Percentiles rank a stretch among this genome's conserved stretches.
Conservation (phyloP, 2,329 filamentous ascomycete species). For the Diplodia scrobiculata region DNA sequence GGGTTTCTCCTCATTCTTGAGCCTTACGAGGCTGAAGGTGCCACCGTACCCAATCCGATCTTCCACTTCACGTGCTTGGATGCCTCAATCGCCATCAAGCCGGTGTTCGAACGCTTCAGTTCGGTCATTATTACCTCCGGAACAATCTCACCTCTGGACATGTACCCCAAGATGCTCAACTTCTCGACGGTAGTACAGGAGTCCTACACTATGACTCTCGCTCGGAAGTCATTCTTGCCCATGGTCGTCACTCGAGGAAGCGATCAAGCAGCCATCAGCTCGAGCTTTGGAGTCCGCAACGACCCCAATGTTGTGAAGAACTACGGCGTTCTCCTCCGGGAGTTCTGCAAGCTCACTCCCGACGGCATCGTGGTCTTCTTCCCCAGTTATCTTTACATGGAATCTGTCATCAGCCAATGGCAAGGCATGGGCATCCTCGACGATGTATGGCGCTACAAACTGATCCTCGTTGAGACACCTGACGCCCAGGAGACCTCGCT, state of each 20-base stretch:
- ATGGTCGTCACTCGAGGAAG: conserved; percentile 97
- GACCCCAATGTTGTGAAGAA: conserved; percentile 97
- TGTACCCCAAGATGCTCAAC: conserved; percentile 98
- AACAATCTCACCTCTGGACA: conserved; percentile 93
- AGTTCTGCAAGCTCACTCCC: conserved; percentile 93
- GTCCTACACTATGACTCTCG: conserved; percentile 96
- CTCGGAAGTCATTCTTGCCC: conserved; percentile 89
- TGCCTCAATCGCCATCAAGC: conserved; percentile 95
- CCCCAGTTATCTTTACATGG: conserved; percentile 98
- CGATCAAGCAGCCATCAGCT: conserved; percentile 90
- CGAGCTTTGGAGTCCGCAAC: conserved; percentile 91
- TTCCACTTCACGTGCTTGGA: conserved; percentile 96
- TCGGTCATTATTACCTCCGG: conserved; percentile 98
- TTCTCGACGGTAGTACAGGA: conserved; percentile 93
- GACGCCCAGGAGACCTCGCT: conserved; percentile 96
- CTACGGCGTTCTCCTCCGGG: conserved; percentile 88
- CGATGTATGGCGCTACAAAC: conserved; percentile 98
- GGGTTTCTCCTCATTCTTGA: conserved; percentile 96
- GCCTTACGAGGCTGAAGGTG: conserved; percentile 92
- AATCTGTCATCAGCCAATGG: conserved; percentile 98
- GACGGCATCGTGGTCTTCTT: conserved; percentile 99
- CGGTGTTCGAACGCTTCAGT: conserved; percentile 94
- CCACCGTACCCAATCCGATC: conserved; percentile 94
- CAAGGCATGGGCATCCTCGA: conserved; percentile 98
- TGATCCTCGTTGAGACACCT: conserved; percentile 95